Evolutionary conservation across 306 rosid species (phyloP), one percentile per base, ranked within the genome.

Genomic region (Astragalus glycyphyllos): DNA sequence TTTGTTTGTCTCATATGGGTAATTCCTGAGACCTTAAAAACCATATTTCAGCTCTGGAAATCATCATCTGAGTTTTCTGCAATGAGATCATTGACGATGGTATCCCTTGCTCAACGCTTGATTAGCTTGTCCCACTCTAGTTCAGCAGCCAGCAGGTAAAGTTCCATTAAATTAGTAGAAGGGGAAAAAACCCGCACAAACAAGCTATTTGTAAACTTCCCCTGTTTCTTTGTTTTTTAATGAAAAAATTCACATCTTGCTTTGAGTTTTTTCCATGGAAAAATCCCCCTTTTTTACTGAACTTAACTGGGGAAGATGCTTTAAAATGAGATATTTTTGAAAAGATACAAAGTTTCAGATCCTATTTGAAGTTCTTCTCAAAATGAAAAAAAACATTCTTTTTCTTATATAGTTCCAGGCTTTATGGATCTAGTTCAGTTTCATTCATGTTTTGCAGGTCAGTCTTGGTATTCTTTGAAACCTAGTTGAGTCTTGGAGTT

Each of bases 71-170:
- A 94, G 80, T 90, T 94, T 80, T 88, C 83, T 78, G 98, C 97
- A 37, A 84, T 94, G 85, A 89, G 96, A 77, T 94, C 97, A 42
- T 77, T 94, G 81, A 86, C 86, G 13, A 90, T 94, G 90, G 89
- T 94, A 74, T 94, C 98, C 79, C 98, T 94, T 77, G 95, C 98
- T 79, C 98, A 90, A 82, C 88, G 86, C 59, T 83, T 89, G 86
- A 83, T 90, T 68, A 90, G 90, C 89, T 73, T 94, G 82, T 89
- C 96, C 73, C 96, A 84, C 82, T 65, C 87, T 32, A 74, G 86
- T 84, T 89, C 98, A 35, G 82, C 88, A 73, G 91, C 96, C 79
- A 86, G 98, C 97, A 94, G 98, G 98, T 92, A 75, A 49, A 16
- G 58, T 53, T 9, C 66, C 67, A 50, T 35, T 68, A 62, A 65